phyloP scores from a whole-genome alignment of 192 early-diverging fungal species.

The Mortierella claussenii region DNA sequence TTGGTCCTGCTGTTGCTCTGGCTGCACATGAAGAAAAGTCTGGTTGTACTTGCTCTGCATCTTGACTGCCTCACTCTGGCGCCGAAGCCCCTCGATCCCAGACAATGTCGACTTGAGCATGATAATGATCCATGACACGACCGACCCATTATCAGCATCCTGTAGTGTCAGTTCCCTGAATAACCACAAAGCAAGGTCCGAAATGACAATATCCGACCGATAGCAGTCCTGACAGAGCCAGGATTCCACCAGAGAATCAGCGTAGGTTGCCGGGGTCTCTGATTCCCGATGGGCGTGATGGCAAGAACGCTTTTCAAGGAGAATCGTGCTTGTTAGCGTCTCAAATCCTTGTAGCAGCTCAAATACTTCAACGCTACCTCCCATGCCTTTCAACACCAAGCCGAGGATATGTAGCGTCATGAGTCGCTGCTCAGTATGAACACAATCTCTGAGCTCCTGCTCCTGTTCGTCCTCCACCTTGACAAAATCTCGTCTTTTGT shows the following conservation, averaged over 20 bases:
- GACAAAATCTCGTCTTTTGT: background rate
- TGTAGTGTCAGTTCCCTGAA: conserved; percentile 39
- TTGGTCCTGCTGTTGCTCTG: conserved; percentile 39
- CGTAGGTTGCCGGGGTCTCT: conserved; percentile 19
- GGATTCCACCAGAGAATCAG: conserved; percentile 21
- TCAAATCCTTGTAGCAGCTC: conserved; percentile 54
- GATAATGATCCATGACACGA: conserved; percentile 32
- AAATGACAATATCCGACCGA: conserved; percentile 45
- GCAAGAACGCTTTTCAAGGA: conserved; percentile 37
- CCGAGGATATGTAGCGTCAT: conserved; percentile 48
- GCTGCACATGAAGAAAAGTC: conserved; percentile 20
- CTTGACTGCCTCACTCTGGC: conserved; percentile 26
- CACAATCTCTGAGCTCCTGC: conserved; percentile 41
- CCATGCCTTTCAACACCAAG: conserved; percentile 44
- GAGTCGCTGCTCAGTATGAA: conserved; percentile 52
- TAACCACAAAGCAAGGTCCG: conserved; percentile 53
- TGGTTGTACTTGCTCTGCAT: conserved; percentile 15
- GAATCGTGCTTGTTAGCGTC: conserved; percentile 33
- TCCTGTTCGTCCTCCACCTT: conserved; percentile 11
- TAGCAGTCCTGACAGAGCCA: conserved; percentile 43
- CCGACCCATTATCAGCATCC: conserved; percentile 16
- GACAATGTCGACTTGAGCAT: conserved; percentile 44
- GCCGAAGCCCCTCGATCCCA: conserved; percentile 33
- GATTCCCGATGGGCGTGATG: conserved; percentile 8
- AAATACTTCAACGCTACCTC: conserved; percentile 34